A percentile compares a stretch with the other conserved stretches of the same genome.
Evolutionary conservation across 306 rosid species (phyloP).

Genomic region (Adenanthera pavonina): DNA sequence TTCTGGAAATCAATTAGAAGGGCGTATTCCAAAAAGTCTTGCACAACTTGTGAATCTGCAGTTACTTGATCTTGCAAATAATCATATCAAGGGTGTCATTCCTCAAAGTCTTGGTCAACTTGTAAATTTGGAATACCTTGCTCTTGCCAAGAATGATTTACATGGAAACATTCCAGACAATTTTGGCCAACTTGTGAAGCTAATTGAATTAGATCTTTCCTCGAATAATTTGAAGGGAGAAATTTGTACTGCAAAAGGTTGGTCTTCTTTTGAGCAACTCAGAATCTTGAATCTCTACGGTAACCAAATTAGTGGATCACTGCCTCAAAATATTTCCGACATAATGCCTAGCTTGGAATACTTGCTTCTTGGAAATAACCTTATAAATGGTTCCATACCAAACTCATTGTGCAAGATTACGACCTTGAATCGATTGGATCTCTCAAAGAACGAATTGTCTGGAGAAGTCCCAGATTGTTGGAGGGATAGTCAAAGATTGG

Average conservation of each 20-base stretch:
- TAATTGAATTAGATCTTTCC: neutral
- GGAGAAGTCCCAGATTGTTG: conserved; percentile 9
- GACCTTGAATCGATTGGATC: neutral
- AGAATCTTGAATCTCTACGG: neutral
- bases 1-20: neutral
- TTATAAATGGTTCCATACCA: conserved; percentile 23
- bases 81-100: neutral
- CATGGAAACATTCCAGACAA: neutral
- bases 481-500: neutral
- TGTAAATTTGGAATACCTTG: neutral
- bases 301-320: neutral
- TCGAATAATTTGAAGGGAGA: neutral
- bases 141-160: neutral
- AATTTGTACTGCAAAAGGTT: neutral
- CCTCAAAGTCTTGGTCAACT: neutral
- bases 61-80: neutral
- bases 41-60: neutral
- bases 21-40: neutral
- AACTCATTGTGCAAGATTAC: neutral
- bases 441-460: conserved; percentile 20
- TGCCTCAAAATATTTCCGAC: neutral
- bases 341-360: neutral
- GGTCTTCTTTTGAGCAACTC: neutral
- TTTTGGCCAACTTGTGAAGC: neutral
- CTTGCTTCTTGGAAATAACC: neutral